Evolutionary conservation across 768 basidiomycete species (phyloP).

Genomic region (Boletus rubroflammeus): DNA sequence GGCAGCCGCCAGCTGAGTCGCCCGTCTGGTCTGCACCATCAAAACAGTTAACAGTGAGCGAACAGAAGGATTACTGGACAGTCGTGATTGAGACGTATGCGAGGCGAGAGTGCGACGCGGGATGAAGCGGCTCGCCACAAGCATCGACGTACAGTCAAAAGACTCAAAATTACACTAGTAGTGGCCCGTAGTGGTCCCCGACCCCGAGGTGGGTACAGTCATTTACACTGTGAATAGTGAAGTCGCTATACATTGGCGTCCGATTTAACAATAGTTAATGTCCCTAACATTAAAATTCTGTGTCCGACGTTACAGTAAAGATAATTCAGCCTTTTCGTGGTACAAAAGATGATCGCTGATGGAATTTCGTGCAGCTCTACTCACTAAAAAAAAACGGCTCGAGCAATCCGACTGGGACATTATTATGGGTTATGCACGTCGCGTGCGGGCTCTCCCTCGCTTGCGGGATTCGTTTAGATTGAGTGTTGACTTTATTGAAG

Average conservation of each 20-base stretch:
- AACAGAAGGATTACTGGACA: not conserved
- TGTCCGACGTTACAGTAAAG: no score
- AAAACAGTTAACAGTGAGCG: not conserved
- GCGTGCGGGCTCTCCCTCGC: slow-evolving; percentile 4
- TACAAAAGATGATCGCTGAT: not conserved
- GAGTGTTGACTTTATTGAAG: not conserved
- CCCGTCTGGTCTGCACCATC: slow-evolving; percentile 28
- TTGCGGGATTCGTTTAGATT: not conserved
- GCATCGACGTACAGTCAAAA: not conserved
- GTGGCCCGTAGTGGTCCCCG: no score
- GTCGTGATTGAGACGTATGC: not conserved
- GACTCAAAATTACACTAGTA: no score
- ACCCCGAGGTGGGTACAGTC: no score
- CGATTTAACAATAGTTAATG: no score
- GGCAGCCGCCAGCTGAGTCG: slow-evolving; percentile 4
- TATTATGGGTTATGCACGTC: slow-evolving; percentile 8
- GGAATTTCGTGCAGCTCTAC: not conserved
- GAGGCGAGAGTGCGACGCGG: not conserved
- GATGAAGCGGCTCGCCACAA: not conserved
- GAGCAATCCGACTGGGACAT: slow-evolving; percentile 3
- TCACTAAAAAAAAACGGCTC: not conserved
- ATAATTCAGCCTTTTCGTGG: not conserved
- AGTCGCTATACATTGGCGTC: no score
- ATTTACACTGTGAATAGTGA: no score
- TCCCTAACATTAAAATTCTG: no score